phyloP scores from a whole-genome alignment of 345 rosid genomes.

The Heritiera littoralis region DNA sequence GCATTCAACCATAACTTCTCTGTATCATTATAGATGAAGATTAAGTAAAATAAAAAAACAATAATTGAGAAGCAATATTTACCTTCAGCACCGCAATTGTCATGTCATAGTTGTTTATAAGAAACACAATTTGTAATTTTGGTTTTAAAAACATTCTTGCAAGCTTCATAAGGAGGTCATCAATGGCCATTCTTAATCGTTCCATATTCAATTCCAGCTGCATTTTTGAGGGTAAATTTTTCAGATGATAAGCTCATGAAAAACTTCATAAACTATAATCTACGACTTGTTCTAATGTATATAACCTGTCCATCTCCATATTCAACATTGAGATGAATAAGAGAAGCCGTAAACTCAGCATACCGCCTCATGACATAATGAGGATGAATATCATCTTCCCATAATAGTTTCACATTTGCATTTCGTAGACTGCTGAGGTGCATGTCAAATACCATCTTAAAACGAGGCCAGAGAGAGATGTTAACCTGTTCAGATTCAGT shows the following conservation, averaged over 20 bases:
- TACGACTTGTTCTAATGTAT: background rate
- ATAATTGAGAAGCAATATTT: conserved; percentile 20
- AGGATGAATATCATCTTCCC: conserved; percentile 99
- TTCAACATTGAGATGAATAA: conserved; percentile 91
- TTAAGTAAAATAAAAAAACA: background rate
- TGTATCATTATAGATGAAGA: background rate
- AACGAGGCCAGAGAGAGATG: conserved; percentile 96
- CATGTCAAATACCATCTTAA: conserved; percentile 92
- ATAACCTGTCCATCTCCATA: conserved; percentile 97
- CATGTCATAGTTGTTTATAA: conserved; percentile 96
- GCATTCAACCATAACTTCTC: conserved; percentile 17
- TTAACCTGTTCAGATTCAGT: conserved; percentile 68
- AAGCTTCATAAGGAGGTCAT: conserved; percentile 82
- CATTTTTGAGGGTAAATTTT: conserved; percentile 24
- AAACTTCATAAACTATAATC: background rate
- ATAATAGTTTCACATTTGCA: conserved; percentile 83
- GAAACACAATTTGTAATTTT: conserved; percentile 81
- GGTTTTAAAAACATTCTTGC: conserved; percentile 72
- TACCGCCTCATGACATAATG: conserved; percentile 99
- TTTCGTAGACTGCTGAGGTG: conserved; percentile 88
- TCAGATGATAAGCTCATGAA: conserved; percentile 3
- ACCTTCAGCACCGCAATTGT: conserved; percentile 94
- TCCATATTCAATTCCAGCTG: conserved; percentile 98
- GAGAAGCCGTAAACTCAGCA: conserved; percentile 97
- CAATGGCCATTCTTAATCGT: conserved; percentile 90